Evolutionary conservation across 2,329 filamentous ascomycete genomes (phyloP).

Genomic region (Coleophoma eucalyptorum): DNA sequence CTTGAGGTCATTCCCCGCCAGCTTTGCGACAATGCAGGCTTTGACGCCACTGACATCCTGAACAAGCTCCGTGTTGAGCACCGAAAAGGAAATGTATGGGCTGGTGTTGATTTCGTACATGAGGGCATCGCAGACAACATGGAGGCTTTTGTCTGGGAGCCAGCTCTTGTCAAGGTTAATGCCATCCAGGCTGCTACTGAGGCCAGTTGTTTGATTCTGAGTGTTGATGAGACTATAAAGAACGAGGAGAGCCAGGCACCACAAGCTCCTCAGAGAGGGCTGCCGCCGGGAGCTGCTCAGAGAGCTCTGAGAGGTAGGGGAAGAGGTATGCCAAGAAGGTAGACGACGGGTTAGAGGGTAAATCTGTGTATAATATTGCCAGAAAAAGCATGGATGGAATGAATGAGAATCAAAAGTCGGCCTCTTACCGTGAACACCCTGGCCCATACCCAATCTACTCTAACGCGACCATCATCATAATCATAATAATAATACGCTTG

Average conservation of each 20-base stretch:
- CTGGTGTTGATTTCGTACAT: conserved; percentile 89
- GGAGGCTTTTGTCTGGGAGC: conserved; percentile 96
- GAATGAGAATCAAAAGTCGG: too few species aligned
- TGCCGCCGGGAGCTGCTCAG: conserved; percentile 82
- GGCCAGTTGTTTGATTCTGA: conserved; percentile 89
- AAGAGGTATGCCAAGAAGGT: conserved; percentile 76
- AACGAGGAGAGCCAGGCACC: conserved; percentile 91
- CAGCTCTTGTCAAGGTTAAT: conserved; percentile 92
- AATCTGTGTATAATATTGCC: conserved; percentile 1
- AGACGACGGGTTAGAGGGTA: conserved; percentile 3
- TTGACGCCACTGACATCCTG: conserved; percentile 96
- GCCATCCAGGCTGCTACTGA: conserved; percentile 95
- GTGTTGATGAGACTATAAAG: conserved; percentile 97
- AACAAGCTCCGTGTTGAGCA: conserved; percentile 96
- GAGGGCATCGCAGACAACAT: conserved; percentile 95
- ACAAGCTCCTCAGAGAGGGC: conserved; percentile 71
- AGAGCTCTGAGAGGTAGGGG: conserved; percentile 79
- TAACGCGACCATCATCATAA: not conserved
- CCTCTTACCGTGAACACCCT: too few species aligned
- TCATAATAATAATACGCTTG: not conserved
- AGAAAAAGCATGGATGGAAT: not conserved
- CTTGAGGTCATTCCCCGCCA: conserved; percentile 95
- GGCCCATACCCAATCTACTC: not conserved
- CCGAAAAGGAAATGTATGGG: conserved; percentile 88
- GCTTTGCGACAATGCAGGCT: conserved; percentile 96